Evolutionary conservation across 208 protist species (phyloP).

Genomic region (Trypanosoma lewisi): DNA sequence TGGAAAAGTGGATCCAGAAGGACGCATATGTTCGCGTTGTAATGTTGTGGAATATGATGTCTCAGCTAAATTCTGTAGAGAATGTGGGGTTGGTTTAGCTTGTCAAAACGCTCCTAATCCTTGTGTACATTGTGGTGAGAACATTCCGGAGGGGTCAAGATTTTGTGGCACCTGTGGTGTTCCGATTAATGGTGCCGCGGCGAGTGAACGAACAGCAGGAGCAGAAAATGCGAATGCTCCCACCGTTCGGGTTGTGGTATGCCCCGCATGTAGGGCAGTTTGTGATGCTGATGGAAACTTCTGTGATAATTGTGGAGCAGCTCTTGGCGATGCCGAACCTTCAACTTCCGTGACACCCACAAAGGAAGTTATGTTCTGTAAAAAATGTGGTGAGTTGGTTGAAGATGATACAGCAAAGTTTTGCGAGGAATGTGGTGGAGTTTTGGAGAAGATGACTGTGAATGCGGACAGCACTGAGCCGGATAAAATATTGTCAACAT

Average conservation of each 20-base stretch:
- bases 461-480: conserved; percentile 3
- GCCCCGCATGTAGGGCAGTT: conserved; percentile 65
- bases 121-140: conserved; percentile 66
- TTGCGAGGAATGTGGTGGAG: conserved; percentile 82
- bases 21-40: conserved; percentile 60
- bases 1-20: conserved; percentile 28
- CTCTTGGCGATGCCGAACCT: conserved; percentile 46
- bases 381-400: conserved; percentile 42
- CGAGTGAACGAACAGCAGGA: conserved; percentile 37
- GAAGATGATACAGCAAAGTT: conserved; percentile 48
- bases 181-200: conserved; percentile 49
- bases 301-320: conserved; percentile 84
- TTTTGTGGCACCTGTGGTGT: conserved; percentile 84
- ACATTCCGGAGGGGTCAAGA: conserved; percentile 62
- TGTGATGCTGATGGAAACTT: conserved; percentile 85
- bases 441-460: conserved; percentile 32
- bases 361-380: conserved; percentile 55
- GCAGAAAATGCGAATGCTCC: conserved; percentile 47
- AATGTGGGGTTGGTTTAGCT: conserved; percentile 62
- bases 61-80: conserved; percentile 78
- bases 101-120: conserved; percentile 37
- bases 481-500: conserved; percentile 9
- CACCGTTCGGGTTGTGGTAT: conserved; percentile 45
- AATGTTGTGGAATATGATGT: conserved; percentile 70
- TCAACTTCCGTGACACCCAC: not conserved